Percentiles rank a stretch among this genome's conserved stretches.
phyloP scores from a whole-genome alignment of 129 eudicot species.

The Ambrosia trifida region DNA sequence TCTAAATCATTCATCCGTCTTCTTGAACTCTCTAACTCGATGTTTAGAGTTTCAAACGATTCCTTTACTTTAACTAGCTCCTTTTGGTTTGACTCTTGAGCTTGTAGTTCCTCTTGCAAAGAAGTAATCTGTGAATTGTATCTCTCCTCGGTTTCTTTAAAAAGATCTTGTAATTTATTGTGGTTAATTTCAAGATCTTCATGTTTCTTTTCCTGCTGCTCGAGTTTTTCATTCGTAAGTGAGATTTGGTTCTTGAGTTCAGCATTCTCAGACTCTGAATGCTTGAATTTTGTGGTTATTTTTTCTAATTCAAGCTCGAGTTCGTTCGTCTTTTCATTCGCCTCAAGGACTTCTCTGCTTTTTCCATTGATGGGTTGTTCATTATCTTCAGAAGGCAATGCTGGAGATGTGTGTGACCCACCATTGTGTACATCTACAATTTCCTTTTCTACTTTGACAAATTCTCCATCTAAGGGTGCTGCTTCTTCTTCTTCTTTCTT shows the following conservation, averaged over 20 bases:
- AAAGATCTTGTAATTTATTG: conserved; percentile 56
- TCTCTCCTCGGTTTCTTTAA: conserved; percentile 56
- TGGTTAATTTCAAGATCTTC: conserved; percentile 55
- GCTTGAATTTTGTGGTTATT: conserved; percentile 52
- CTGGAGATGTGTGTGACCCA: conserved; percentile 34
- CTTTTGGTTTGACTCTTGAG: conserved; percentile 63
- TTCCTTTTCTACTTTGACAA: conserved; percentile 87
- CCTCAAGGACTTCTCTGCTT: conserved; percentile 68
- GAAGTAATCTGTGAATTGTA: conserved; percentile 51
- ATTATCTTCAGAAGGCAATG: conserved; percentile 30
- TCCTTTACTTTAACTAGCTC: conserved; percentile 65
- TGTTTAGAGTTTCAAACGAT: conserved; percentile 55
- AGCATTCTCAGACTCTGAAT: conserved; percentile 66
- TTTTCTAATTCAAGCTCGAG: conserved; percentile 68
- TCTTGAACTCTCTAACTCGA: conserved; percentile 67
- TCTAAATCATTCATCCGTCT: conserved; percentile 67
- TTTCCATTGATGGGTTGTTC: conserved; percentile 36
- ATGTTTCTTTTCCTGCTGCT: conserved; percentile 52
- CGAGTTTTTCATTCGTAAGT: conserved; percentile 51
- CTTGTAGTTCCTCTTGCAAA: conserved; percentile 69
- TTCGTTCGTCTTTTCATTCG: conserved; percentile 67
- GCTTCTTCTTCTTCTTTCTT: conserved; percentile 66
- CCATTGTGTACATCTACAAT: conserved; percentile 35
- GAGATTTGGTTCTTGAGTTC: conserved; percentile 58
- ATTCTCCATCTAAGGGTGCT: conserved; percentile 75